These are phyloP conservation scores for Citrus maxima DNA, from an alignment of 345 rosid species.

Conservation along the genomic window DNA sequence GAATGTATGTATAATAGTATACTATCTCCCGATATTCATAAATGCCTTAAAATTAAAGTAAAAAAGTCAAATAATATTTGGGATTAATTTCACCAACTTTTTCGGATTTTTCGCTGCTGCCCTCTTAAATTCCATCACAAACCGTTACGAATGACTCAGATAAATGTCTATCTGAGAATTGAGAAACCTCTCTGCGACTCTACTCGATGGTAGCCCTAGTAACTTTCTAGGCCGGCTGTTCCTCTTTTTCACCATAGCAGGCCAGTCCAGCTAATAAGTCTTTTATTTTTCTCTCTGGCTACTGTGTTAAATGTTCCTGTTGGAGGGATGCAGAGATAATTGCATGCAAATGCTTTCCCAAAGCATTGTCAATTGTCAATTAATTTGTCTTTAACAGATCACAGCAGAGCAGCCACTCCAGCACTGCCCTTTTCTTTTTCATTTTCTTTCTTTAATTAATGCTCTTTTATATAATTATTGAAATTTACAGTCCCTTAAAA, in stretches of 20 bases:
- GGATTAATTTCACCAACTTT: background rate
- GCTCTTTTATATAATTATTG: background rate
- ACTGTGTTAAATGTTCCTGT: slow-evolving; percentile 21
- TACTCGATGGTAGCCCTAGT: slow-evolving; percentile 24
- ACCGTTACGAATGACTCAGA: slow-evolving; percentile 50
- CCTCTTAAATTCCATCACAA: slow-evolving; percentile 28
- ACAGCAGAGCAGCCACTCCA: background rate
- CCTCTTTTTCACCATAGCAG: slow-evolving; percentile 30
- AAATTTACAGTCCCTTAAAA: background rate
- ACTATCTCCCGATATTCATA: background rate
- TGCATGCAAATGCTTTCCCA: slow-evolving; percentile 20
- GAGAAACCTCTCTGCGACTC: background rate
- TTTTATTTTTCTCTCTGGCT: slow-evolving; percentile 4
- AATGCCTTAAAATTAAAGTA: background rate
- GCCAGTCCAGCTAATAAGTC: slow-evolving; percentile 32
- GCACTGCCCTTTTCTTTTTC: too few relatives aligned
- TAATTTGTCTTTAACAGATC: slow-evolving; percentile 16
- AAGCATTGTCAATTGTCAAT: slow-evolving; percentile 3
- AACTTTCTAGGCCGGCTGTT: slow-evolving; percentile 58
- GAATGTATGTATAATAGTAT: too few relatives aligned
- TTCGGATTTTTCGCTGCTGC: background rate
- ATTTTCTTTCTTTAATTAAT: background rate
- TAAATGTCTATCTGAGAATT: slow-evolving; percentile 21
- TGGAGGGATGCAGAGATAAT: background rate
- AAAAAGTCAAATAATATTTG: too few relatives aligned